Evolutionary conservation across 1,284 basidiomycete genomes (phyloP), one percentile per base, ranked within the genome.

Genomic region (Ustilago shanxiensis): DNA sequence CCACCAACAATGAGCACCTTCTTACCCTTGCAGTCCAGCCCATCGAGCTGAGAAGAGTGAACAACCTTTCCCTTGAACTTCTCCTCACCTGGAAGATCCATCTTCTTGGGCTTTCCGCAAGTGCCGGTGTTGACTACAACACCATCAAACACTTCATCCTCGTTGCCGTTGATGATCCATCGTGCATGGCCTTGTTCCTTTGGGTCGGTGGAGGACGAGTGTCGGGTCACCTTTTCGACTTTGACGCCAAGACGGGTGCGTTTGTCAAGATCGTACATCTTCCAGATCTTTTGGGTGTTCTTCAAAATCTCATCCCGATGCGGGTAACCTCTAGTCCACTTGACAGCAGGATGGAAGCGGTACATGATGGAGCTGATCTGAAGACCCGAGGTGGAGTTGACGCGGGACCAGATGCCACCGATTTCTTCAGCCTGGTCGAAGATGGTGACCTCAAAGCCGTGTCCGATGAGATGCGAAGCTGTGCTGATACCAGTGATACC

Each of bases 361-460:
- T 82, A 83, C 39, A 90, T 83, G 29, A 91, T 70, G 10, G 89
- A 90, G 82, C 90, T 91, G 69, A 91, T 88, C 83, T 91, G 91
- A 0, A 91, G 86, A 8, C 89, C 89, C 0, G 89, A 90, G 0
- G 90, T 90, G 9, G 85, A 87, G 82, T 91, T 91, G 54, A 91
- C 90, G 52, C 89, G 88, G 0, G 89, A 86, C 91, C 91, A 91
- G 51, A 91, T 90, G 0, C 90, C 90, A 26, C 86, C 86, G 33
- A 85, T 68, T 87, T 82, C 73, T 5, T 75, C 55, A 37, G 63
- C 57, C n/a, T 63, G 74, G 37, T 87, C 86, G 47, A 87, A 87
- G 67, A 87, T 80, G 26, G 82, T 83, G 11, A 87, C 86, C 31
- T 83, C 77, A 56, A 87, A 83, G 26, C 81, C 83, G 33, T 81